A percentile compares a stretch with the other conserved stretches of the same genome.
These are phyloP conservation scores for Ascochyta lentis DNA, from an alignment of 2,329 filamentous ascomycete genomes.

Conservation along the genomic window DNA sequence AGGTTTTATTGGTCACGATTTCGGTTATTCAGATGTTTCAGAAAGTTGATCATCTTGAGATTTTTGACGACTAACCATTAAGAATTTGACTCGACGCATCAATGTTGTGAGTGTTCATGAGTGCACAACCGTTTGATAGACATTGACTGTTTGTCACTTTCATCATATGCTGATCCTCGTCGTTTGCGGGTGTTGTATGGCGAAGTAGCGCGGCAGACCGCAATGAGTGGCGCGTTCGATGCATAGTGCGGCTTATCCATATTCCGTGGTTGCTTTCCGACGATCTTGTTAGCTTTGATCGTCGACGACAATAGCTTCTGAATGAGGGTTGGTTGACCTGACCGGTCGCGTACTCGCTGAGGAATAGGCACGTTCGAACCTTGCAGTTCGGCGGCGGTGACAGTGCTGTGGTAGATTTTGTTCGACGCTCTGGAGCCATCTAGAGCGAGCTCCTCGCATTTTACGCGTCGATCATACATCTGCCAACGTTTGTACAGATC, in stretches of 20 bases:
- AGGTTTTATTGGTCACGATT: too few relatives aligned
- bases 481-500: constrained; percentile 1
- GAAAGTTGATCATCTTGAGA: too few relatives aligned
- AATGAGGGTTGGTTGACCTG: neutral
- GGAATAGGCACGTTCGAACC: constrained; percentile 23
- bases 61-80: too few relatives aligned
- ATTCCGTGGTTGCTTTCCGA: neutral
- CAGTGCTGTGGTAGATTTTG: constrained; percentile 12
- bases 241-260: neutral
- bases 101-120: neutral
- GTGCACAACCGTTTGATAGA: neutral
- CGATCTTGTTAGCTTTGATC: neutral
- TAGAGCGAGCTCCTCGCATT: neutral
- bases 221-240: neutral
- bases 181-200: constrained; percentile 1
- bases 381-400: constrained; percentile 24
- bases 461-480: neutral
- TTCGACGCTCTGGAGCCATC: neutral
- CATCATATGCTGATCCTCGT: neutral
- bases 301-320: neutral
- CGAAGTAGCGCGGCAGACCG: neutral
- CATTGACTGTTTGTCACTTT: neutral
- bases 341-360: constrained; percentile 8
- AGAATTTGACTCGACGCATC: neutral
- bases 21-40: too few relatives aligned